Conservation (phyloP, 768 basidiomycete genomes). For the Xanthoconium stramineum region DNA sequence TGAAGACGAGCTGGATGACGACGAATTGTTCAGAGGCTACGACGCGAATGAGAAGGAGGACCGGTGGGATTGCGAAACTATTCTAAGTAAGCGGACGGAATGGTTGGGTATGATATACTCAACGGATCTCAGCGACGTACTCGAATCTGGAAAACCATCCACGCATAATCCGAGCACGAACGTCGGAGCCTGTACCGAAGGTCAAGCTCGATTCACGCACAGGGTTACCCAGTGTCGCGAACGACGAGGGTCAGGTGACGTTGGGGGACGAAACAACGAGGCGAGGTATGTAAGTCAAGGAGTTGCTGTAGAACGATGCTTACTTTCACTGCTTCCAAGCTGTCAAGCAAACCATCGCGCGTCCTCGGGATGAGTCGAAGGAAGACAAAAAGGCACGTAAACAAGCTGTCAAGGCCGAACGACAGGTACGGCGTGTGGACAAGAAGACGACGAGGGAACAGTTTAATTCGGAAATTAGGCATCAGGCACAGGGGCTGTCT, state of each 20-base stretch:
- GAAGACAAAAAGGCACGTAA: slow-evolving; percentile 76
- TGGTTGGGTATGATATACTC: not conserved
- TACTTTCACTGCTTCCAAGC: slow-evolving; percentile 1
- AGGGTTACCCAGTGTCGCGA: slow-evolving; percentile 60
- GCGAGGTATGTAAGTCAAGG: slow-evolving; percentile 23
- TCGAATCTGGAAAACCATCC: slow-evolving; percentile 99
- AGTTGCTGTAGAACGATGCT: not conserved
- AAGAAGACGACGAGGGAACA: slow-evolving; percentile 66
- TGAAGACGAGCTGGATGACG: slow-evolving; percentile 44
- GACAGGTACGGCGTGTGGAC: slow-evolving; percentile 59
- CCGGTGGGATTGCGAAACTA: slow-evolving; percentile 95
- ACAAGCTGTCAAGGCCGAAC: slow-evolving; percentile 61
- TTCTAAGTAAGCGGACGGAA: slow-evolving; percentile 64
- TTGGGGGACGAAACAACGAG: slow-evolving; percentile 22
- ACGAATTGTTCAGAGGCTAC: slow-evolving; percentile 39
- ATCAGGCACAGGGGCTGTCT: slow-evolving; percentile 49
- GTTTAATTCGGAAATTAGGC: slow-evolving; percentile 60
- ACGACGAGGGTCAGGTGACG: slow-evolving; percentile 22
- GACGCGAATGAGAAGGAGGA: slow-evolving; percentile 55
- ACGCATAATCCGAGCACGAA: slow-evolving; percentile 70
- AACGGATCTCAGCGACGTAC: slow-evolving; percentile 70
- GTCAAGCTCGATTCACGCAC: slow-evolving; percentile 74
- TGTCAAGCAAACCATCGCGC: slow-evolving; percentile 49
- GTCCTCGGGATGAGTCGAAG: slow-evolving; percentile 72
- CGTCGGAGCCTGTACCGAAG: slow-evolving; percentile 51